Percentiles rank a stretch among this genome's conserved stretches.
These are phyloP conservation scores for Trichophyton simii DNA, from an alignment of 2,329 filamentous ascomycete genomes.

Conservation along the genomic window DNA sequence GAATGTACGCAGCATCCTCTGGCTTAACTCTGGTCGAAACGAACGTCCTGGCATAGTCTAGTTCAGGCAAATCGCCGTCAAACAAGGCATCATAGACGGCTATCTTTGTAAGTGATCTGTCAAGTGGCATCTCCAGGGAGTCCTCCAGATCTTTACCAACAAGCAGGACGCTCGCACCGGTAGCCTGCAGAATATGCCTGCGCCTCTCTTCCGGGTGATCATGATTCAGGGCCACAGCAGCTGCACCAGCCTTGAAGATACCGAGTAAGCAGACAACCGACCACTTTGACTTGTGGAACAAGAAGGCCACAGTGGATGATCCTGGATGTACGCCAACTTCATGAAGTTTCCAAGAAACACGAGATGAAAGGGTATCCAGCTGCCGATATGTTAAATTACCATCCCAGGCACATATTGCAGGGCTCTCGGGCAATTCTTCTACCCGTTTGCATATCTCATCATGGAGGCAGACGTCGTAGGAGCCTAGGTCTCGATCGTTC, in stretches of 20 bases:
- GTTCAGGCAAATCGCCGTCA: background rate
- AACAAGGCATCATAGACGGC: background rate
- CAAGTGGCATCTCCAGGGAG: background rate
- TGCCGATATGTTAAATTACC: conserved; percentile 27
- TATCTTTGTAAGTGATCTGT: background rate
- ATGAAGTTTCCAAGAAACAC: conserved; percentile 22
- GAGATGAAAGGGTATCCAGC: conserved; percentile 27
- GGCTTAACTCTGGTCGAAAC: background rate
- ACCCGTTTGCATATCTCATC: conserved; percentile 19
- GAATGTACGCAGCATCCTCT: conserved; percentile 21
- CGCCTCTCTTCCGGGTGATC: background rate
- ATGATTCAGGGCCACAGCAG: conserved; percentile 10
- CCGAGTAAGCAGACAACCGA: conserved; percentile 9
- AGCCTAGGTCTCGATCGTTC: background rate
- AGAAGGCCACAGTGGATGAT: conserved; percentile 7
- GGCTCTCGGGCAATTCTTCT: conserved; percentile 11
- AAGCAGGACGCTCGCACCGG: background rate
- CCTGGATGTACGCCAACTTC: conserved; percentile 28
- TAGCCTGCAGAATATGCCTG: conserved; percentile 6
- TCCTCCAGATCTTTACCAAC: conserved; percentile 2
- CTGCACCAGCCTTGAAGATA: conserved; percentile 12
- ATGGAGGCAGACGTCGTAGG: conserved; percentile 16
- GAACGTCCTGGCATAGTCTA: background rate
- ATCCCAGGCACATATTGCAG: conserved; percentile 18
- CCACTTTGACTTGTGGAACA: conserved; percentile 14